Evolutionary conservation across 2,329 filamentous ascomycete species (phyloP).

Genomic region (Mollisia scopiformis): DNA sequence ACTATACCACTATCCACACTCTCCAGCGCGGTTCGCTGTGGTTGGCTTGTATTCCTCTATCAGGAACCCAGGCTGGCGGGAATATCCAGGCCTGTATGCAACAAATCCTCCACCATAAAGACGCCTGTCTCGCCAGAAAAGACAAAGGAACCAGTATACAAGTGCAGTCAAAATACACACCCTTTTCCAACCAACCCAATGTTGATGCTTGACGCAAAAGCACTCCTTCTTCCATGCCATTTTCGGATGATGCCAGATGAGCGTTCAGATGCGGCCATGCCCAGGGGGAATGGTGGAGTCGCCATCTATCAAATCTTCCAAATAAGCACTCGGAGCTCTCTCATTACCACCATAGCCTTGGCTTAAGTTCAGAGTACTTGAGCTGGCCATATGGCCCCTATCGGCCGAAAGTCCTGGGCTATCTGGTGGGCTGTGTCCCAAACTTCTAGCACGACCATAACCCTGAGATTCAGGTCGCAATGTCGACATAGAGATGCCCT

Average conservation of each 20-base stretch:
- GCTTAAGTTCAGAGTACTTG: conserved; percentile 68
- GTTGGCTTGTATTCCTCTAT: not conserved
- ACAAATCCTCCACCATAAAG: not conserved
- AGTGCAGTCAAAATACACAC: not conserved
- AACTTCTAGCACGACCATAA: conserved; percentile 49
- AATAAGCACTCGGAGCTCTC: conserved; percentile 82
- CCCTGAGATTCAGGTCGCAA: conserved; percentile 55
- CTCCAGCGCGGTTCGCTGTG: not conserved
- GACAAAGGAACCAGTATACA: not conserved
- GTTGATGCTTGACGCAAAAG: not conserved
- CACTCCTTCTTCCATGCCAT: not conserved
- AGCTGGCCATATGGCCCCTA: conserved; percentile 45
- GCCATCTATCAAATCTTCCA: conserved; percentile 85
- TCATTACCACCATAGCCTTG: conserved; percentile 57
- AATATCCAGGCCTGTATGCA: not conserved
- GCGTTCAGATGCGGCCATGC: conserved; percentile 9
- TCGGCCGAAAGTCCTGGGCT: conserved; percentile 57
- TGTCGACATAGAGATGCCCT: conserved; percentile 62
- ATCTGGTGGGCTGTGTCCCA: conserved; percentile 53
- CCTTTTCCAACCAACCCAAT: not conserved
- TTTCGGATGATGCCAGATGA: not conserved
- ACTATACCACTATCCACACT: not conserved
- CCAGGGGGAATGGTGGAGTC: conserved; percentile 28
- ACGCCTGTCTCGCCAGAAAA: not conserved
- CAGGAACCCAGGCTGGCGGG: not conserved